Evolutionary conservation across 352 stramenopile genomes (phyloP), one percentile per base, ranked within the genome.

Genomic region (Globisporangium polare): DNA sequence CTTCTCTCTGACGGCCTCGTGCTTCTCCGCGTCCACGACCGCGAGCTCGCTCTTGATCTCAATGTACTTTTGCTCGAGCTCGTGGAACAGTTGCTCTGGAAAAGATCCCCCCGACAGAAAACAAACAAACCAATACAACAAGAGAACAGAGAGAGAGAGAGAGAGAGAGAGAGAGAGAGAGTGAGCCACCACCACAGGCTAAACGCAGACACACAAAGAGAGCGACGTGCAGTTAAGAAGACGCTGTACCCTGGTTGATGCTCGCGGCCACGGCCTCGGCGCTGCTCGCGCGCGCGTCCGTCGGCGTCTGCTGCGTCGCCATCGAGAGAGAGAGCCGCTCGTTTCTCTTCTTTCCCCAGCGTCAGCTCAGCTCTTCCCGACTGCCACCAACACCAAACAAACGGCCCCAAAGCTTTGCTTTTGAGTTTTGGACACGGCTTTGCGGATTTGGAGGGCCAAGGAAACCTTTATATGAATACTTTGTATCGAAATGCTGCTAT

Each of bases 11-110:
- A 69, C 67, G 3, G 87, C 53, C 5, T 53, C 52, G 65, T 90
- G 76, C 41, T 77, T 75, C 62, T 89, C 77, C n/a, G 65, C 71
- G 66, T 90, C 83, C 0, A 72, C 60, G 15, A 86, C 63, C 4
- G 69, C 73, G n/a, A 89, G 74, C n/a, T 89, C 71, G 62, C 77
- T 78, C 60, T 85, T 80, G 2, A 87, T 60, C 12, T 60, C 62
- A 56, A 91, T 58, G 65, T 81, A 88, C 63, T 93, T 91, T 31
- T 75, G 77, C 63, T 93, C 84, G 35, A 92, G 65, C 51, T 93
- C 84, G 57, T 93, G 84, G 27, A 91, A 65, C 55, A 91, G 59
- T 87, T 93, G 81, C 54, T 92, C 82, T 91, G 58, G 20, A 55
- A 62, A 56, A 20, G 29, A 58, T 41, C 24, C 24, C 52, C 17